Conservation (phyloP, 83 land plant species). For the Diphasiastrum complanatum region DNA sequence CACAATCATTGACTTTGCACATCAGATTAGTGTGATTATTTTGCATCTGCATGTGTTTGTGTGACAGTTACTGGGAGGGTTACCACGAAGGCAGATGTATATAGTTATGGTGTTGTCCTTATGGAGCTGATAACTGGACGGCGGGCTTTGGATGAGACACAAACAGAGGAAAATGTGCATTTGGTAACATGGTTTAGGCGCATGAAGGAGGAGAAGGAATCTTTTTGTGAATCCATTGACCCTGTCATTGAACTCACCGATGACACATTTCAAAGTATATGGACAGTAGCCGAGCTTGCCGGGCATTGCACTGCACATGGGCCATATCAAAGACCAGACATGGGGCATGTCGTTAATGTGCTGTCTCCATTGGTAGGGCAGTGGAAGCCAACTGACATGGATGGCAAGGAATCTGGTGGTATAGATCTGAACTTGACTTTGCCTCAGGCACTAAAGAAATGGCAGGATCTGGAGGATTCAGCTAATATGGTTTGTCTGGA, state of each 20-base stretch:
- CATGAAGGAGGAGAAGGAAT: not conserved
- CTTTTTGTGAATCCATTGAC: not conserved
- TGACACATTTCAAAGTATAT: too few relatives aligned
- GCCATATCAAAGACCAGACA: too few relatives aligned
- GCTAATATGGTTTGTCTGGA: not conserved
- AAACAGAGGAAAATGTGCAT: not conserved
- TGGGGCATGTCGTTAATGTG: not conserved
- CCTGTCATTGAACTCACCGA: not conserved
- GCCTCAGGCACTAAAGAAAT: not conserved
- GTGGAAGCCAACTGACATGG: conserved; percentile 3
- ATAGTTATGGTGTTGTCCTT: too few relatives aligned
- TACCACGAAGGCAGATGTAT: too few relatives aligned
- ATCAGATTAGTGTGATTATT: too few relatives aligned
- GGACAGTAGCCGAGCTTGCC: too few relatives aligned
- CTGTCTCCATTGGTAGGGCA: not conserved
- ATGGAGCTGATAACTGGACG: not conserved
- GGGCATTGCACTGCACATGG: too few relatives aligned
- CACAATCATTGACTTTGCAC: too few relatives aligned
- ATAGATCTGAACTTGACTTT: not conserved
- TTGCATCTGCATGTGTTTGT: too few relatives aligned
- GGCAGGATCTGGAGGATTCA: not conserved
- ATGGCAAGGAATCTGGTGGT: not conserved
- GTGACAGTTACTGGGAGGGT: too few relatives aligned
- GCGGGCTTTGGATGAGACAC: not conserved
- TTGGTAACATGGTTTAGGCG: too few relatives aligned